Evolutionary conservation across 768 basidiomycete species (phyloP).

Genomic region (Amanita fuliginea): DNA sequence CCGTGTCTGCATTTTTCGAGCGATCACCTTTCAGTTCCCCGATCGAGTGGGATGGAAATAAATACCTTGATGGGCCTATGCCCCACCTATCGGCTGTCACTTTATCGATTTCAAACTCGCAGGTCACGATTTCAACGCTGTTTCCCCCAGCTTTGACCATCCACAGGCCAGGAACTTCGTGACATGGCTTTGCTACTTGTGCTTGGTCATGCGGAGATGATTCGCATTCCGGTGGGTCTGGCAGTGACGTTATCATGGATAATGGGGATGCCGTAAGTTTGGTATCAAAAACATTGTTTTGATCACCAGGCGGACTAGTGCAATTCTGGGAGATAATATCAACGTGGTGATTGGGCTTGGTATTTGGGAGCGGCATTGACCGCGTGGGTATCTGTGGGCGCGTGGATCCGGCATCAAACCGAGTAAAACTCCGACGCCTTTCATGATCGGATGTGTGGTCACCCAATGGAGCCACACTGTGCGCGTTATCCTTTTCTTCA

Average conservation of each 20-base stretch:
- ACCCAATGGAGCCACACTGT: neutral
- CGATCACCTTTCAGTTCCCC: neutral
- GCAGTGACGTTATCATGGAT: neutral
- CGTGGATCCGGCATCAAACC: neutral
- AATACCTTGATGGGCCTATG: constrained; percentile 9
- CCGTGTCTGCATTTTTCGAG: neutral
- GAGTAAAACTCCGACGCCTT: neutral
- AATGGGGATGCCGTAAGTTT: neutral
- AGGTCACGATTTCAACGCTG: constrained; percentile 22
- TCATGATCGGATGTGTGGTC: neutral
- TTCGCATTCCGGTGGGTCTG: neutral
- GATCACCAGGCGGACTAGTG: too few species aligned
- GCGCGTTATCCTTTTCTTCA: neutral
- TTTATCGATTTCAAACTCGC: constrained; percentile 25
- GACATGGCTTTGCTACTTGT: constrained; percentile 14
- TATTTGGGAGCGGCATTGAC: neutral
- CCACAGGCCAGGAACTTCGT: constrained; percentile 32
- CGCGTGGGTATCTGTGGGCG: neutral
- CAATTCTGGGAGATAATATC: too few species aligned
- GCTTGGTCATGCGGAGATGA: neutral
- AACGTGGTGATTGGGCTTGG: neutral
- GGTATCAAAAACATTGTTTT: too few species aligned
- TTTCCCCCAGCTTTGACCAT: constrained; percentile 20
- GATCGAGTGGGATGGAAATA: neutral
- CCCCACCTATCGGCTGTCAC: constrained; percentile 24